A percentile compares a stretch with the other conserved stretches of the same genome.
Conservation (phyloP, 768 basidiomycete genomes). For the Amanita fuliginea region DNA sequence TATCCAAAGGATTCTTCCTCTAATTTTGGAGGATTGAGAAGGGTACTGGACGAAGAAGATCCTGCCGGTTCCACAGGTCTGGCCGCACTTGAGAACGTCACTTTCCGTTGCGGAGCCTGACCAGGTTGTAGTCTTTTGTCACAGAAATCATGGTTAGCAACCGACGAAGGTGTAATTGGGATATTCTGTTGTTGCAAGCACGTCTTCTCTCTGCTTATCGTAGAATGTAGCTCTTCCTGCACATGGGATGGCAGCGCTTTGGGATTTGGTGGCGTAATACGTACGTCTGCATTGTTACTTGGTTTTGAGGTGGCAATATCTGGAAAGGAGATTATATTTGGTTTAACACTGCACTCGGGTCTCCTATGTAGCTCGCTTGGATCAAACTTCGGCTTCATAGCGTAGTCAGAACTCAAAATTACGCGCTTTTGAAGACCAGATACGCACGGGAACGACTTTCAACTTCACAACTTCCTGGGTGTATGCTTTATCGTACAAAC, state of each 20-base stretch:
- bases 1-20: slow-evolving; percentile 35
- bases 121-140: background rate
- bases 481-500: slow-evolving; percentile 93
- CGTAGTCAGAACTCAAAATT: background rate
- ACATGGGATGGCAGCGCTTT: slow-evolving; percentile 29
- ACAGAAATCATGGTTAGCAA: background rate
- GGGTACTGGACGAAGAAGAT: slow-evolving; percentile 3
- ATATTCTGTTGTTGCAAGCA: slow-evolving; percentile 4
- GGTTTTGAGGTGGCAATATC: slow-evolving; percentile 7
- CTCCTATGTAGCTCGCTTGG: slow-evolving; percentile 55
- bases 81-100: background rate
- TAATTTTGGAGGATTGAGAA: slow-evolving; percentile 7
- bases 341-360: slow-evolving; percentile 48
- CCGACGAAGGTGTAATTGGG: background rate
- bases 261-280: slow-evolving; percentile 13
- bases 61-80: slow-evolving; percentile 8
- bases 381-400: slow-evolving; percentile 55
- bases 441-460: slow-evolving; percentile 71
- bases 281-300: slow-evolving; percentile 9
- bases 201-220: slow-evolving; percentile 1
- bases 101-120: background rate
- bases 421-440: background rate
- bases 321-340: slow-evolving; percentile 11
- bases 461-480: slow-evolving; percentile 79
- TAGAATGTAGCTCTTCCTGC: slow-evolving; percentile 11